Conservation (phyloP, 192 early-diverging fungal species). For the Chytriomyces sp. region DNA sequence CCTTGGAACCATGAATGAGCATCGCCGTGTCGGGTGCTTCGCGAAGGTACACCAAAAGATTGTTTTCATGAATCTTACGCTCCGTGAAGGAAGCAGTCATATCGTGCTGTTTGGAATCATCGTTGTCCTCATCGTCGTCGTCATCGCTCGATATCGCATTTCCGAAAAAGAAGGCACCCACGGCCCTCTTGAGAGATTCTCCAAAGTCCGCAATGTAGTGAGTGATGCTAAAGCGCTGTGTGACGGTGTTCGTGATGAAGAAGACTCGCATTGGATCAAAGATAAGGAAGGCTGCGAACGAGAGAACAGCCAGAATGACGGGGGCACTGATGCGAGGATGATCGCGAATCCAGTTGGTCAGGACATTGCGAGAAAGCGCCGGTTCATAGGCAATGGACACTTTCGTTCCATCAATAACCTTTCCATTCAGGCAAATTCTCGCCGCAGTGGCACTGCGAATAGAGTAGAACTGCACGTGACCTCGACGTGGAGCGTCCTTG, state of each 20-base stretch:
- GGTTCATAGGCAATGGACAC: slow-evolving; percentile 53
- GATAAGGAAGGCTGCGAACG: slow-evolving; percentile 75
- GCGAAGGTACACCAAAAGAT: slow-evolving; percentile 59
- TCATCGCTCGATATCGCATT: slow-evolving; percentile 23
- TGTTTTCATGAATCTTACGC: slow-evolving; percentile 57
- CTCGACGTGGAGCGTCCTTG: slow-evolving; percentile 81
- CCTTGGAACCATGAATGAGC: slow-evolving; percentile 81
- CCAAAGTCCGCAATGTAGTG: slow-evolving; percentile 44
- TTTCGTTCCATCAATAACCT: slow-evolving; percentile 65
- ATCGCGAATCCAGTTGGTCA: slow-evolving; percentile 29
- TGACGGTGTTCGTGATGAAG: slow-evolving; percentile 83
- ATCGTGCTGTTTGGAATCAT: neutral
- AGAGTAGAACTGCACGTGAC: slow-evolving; percentile 75
- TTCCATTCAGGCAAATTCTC: slow-evolving; percentile 88
- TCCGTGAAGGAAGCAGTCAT: slow-evolving; percentile 56
- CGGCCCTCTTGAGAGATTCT: slow-evolving; percentile 24
- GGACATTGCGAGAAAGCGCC: slow-evolving; percentile 19
- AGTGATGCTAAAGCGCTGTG: slow-evolving; percentile 67
- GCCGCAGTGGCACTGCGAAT: slow-evolving; percentile 88
- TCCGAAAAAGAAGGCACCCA: slow-evolving; percentile 54
- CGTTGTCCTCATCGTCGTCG: slow-evolving; percentile 7
- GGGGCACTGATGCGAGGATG: slow-evolving; percentile 74
- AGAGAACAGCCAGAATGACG: slow-evolving; percentile 73
- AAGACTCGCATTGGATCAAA: slow-evolving; percentile 94
- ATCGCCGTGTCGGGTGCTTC: slow-evolving; percentile 76